A percentile compares a stretch with the other conserved stretches of the same genome.
Evolutionary conservation across 768 basidiomycete species (phyloP).

Genomic region (Leccinum arenicola): DNA sequence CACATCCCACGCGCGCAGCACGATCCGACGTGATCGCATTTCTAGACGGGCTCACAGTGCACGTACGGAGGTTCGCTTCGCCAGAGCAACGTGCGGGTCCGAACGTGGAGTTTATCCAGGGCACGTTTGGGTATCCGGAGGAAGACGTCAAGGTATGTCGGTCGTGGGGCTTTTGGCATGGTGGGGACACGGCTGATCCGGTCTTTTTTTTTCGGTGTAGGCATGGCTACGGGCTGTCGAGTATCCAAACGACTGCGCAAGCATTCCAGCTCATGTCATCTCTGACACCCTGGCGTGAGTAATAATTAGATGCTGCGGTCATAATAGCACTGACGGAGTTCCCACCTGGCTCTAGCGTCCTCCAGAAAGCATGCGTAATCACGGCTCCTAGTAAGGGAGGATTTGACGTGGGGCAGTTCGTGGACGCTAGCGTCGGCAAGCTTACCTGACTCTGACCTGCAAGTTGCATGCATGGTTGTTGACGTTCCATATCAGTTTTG

Average conservation of each 20-base stretch:
- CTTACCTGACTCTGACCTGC: constrained; percentile 36
- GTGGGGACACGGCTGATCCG: not conserved
- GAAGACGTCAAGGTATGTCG: constrained; percentile 69
- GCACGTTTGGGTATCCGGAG: constrained; percentile 76
- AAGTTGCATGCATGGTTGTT: not conserved
- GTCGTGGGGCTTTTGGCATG: not conserved
- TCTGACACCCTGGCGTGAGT: constrained; percentile 66
- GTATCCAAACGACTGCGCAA: constrained; percentile 65
- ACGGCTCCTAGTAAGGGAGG: constrained; percentile 45
- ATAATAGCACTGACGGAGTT: constrained; percentile 1
- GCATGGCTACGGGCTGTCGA: constrained; percentile 81
- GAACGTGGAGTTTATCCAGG: constrained; percentile 73
- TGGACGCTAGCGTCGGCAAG: constrained; percentile 52
- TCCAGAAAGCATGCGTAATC: constrained; percentile 77
- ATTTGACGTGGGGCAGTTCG: constrained; percentile 55
- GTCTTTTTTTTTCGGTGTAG: constrained; percentile 33
- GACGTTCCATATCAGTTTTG: not conserved
- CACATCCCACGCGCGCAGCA: constrained; percentile 66
- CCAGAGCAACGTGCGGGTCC: constrained; percentile 50
- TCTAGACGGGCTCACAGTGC: constrained; percentile 57
- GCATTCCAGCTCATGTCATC: constrained; percentile 64
- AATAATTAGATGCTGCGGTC: not conserved
- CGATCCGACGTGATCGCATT: constrained; percentile 52
- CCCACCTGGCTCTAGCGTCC: constrained; percentile 44
- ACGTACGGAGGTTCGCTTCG: constrained; percentile 67